Evolutionary conservation across 306 rosid species (phyloP).

Genomic region (Vigna hirtella): DNA sequence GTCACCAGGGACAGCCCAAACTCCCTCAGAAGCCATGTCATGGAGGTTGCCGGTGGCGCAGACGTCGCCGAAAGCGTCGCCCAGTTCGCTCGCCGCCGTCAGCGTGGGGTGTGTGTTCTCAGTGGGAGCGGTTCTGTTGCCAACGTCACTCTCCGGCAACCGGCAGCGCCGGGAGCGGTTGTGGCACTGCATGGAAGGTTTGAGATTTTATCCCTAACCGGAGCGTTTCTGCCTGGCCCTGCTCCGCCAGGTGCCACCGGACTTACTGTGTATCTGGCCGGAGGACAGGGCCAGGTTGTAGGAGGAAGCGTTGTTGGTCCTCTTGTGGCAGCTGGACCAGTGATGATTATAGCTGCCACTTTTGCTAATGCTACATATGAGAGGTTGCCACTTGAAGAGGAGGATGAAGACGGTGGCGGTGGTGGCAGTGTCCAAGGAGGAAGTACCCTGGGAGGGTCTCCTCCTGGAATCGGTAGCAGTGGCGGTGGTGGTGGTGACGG

Average conservation of each 20-base stretch:
- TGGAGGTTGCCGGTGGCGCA: conserved; percentile 84
- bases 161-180: conserved; percentile 75
- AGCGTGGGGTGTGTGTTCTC: conserved; percentile 89
- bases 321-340: conserved; percentile 88
- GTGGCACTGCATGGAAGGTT: conserved; percentile 92
- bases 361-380: conserved; percentile 94
- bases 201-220: conserved; percentile 79
- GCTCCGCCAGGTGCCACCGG: conserved; percentile 87
- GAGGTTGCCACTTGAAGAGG: conserved; percentile 86
- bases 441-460: conserved; percentile 49
- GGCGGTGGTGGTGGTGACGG: conserved; percentile 35
- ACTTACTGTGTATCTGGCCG: conserved; percentile 82
- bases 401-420: conserved; percentile 55
- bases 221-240: conserved; percentile 86
- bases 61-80: conserved; percentile 84
- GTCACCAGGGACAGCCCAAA: conserved; percentile 87
- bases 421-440: conserved; percentile 48
- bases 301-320: conserved; percentile 94
- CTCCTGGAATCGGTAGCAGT: conserved; percentile 56
- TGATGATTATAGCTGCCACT: conserved; percentile 89
- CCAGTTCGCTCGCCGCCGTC: conserved; percentile 77
- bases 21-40: conserved; percentile 80
- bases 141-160: conserved; percentile 86
- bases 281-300: conserved; percentile 87
- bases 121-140: conserved; percentile 91